Evolutionary conservation across 257 asterid genomes (phyloP).

Genomic region (Fraxinus americana): DNA sequence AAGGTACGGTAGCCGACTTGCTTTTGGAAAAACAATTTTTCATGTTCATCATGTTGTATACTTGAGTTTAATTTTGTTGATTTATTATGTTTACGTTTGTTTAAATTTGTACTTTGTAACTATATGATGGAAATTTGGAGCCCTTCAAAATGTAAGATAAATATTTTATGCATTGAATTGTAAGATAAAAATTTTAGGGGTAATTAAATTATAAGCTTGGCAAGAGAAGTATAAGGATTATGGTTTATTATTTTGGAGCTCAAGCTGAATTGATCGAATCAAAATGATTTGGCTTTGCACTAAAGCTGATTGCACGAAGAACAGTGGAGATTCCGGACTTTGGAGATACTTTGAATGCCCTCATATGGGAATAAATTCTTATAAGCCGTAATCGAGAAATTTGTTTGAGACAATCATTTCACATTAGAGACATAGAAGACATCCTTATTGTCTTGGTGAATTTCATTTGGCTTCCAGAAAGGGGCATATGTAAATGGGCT

Average conservation of each 20-base stretch:
- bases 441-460: background rate
- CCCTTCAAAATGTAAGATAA: background rate
- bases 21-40: constrained; percentile 7
- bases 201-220: background rate
- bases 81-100: background rate
- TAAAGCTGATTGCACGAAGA: background rate
- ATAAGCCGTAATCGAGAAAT: background rate
- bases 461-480: background rate
- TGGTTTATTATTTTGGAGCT: background rate
- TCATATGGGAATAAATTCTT: background rate
- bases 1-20: background rate
- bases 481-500: background rate
- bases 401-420: background rate
- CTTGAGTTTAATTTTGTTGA: background rate
- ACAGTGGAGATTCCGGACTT: background rate
- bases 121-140: background rate
- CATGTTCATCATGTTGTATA: background rate
- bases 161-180: background rate
- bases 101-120: background rate
- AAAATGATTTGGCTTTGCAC: background rate
- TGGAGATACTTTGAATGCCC: background rate
- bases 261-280: background rate
- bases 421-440: background rate
- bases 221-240: background rate
- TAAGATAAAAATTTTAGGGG: background rate